Percentiles rank a stretch among this genome's conserved stretches.
Conservation (phyloP, 345 rosid species). For the Theobroma cacao region DNA sequence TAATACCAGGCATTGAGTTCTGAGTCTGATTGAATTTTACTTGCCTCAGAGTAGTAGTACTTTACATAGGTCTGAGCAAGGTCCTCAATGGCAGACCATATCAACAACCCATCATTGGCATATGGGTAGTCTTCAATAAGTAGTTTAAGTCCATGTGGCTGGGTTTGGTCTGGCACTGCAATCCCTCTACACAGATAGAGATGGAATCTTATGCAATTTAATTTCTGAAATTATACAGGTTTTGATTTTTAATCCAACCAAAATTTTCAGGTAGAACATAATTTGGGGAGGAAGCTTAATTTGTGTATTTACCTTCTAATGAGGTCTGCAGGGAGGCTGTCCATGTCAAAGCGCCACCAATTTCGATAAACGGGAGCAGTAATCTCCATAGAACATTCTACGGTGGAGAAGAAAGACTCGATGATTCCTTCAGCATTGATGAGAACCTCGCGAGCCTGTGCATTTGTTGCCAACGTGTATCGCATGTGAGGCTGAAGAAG, state of each 20-base stretch:
- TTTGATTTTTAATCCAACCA: too few species aligned
- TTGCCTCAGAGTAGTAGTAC: conserved; percentile 24
- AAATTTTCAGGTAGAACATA: too few species aligned
- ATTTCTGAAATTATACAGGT: too few species aligned
- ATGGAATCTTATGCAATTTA: too few species aligned
- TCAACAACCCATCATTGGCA: conserved; percentile 15
- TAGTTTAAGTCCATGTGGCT: conserved; percentile 3
- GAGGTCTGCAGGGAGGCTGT: conserved; percentile 88
- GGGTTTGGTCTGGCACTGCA: conserved; percentile 47
- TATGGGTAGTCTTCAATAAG: conserved; percentile 13
- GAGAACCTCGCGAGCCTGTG: conserved; percentile 66
- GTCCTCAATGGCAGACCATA: conserved; percentile 13
- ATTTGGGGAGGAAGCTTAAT: too few species aligned
- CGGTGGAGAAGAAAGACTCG: conserved; percentile 79
- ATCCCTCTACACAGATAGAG: conserved; percentile 87
- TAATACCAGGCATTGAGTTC: conserved; percentile 9
- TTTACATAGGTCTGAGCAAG: conserved; percentile 8
- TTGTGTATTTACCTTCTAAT: conserved; percentile 65
- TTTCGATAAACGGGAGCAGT: conserved; percentile 68
- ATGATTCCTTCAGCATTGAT: conserved; percentile 81
- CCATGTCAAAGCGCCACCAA: conserved; percentile 82
- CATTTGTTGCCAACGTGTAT: conserved; percentile 85
- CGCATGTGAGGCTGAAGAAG: conserved; percentile 92
- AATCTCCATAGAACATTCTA: conserved; percentile 72
- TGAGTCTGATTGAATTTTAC: not conserved